phyloP scores from a whole-genome alignment of 208 protist species.

The Phytomonas sp. region DNA sequence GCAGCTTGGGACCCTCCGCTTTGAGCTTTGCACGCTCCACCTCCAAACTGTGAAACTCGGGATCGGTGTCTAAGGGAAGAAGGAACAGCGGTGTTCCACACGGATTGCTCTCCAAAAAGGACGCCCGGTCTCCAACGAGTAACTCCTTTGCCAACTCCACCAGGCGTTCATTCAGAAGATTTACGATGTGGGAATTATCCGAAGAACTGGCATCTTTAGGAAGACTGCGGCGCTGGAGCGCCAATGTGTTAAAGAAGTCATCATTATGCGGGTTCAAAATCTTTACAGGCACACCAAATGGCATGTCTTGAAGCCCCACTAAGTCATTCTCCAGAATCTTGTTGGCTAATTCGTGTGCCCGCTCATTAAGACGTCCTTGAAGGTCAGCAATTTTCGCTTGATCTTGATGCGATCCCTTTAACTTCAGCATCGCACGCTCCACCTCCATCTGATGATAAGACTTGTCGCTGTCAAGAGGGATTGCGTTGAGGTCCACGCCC shows the following conservation, averaged over 20 bases:
- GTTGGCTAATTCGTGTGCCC: constrained; percentile 65
- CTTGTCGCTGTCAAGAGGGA: constrained; percentile 50
- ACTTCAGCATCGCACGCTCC: constrained; percentile 59
- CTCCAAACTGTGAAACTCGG: constrained; percentile 63
- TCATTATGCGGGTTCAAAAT: constrained; percentile 55
- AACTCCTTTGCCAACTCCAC: constrained; percentile 49
- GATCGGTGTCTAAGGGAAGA: constrained; percentile 58
- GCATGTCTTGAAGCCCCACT: constrained; percentile 26
- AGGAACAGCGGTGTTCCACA: constrained; percentile 52
- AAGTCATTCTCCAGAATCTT: constrained; percentile 47
- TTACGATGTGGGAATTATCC: neutral
- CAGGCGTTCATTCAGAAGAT: constrained; percentile 42
- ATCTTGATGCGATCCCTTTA: constrained; percentile 35
- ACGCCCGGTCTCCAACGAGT: constrained; percentile 37
- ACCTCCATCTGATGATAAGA: constrained; percentile 63
- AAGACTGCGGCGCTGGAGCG: constrained; percentile 25
- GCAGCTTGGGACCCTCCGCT: constrained; percentile 35
- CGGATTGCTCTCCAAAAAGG: constrained; percentile 48
- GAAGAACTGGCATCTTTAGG: neutral
- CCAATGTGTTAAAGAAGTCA: constrained; percentile 40
- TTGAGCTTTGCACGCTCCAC: constrained; percentile 50
- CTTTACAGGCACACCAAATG: constrained; percentile 51
- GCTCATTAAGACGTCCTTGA: constrained; percentile 62
- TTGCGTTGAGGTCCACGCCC: constrained; percentile 37
- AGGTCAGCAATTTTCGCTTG: constrained; percentile 61